phyloP scores from a whole-genome alignment of 768 basidiomycete genomes.

The Paxillus rubicundulus region DNA sequence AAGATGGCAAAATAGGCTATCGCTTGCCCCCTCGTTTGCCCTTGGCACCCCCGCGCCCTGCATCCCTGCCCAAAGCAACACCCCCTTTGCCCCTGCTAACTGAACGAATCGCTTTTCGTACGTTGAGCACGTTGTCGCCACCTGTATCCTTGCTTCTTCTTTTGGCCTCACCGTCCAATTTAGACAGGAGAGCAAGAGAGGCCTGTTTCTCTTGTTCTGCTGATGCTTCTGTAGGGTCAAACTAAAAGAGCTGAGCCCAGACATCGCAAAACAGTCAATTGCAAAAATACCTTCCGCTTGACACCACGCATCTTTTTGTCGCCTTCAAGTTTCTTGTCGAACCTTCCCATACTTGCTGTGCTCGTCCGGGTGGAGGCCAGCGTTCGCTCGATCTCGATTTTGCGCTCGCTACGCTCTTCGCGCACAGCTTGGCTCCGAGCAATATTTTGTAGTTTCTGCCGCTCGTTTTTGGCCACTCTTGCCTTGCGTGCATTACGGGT shows the following conservation, averaged over 20 bases:
- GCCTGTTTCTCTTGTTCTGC: constrained; percentile 64
- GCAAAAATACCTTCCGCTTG: constrained; percentile 79
- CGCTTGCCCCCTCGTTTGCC: constrained; percentile 32
- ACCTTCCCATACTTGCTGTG: constrained; percentile 95
- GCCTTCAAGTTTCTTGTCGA: constrained; percentile 86
- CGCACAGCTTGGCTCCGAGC: constrained; percentile 48
- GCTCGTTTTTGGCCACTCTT: constrained; percentile 80
- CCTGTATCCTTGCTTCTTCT: constrained; percentile 44
- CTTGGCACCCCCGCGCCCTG: constrained; percentile 25
- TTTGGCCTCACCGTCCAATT: constrained; percentile 71
- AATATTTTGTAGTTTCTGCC: constrained; percentile 69
- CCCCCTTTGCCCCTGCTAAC: constrained; percentile 71
- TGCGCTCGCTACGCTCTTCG: constrained; percentile 49
- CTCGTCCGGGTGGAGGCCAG: constrained; percentile 75
- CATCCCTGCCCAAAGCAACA: constrained; percentile 50
- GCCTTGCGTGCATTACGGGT: constrained; percentile 80
- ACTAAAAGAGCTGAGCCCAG: constrained; percentile 45
- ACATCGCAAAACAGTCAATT: neutral
- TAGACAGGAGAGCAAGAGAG: constrained; percentile 72
- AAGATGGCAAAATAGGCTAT: neutral
- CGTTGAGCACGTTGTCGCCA: constrained; percentile 64
- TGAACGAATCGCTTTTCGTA: constrained; percentile 82
- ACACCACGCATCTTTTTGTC: constrained; percentile 86
- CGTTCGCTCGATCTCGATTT: constrained; percentile 71
- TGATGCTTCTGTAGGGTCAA: constrained; percentile 76